Percentiles rank a stretch among this genome's conserved stretches.
Conservation (phyloP, 352 stramenopile genomes). For the Globisporangium megalacanthum region DNA sequence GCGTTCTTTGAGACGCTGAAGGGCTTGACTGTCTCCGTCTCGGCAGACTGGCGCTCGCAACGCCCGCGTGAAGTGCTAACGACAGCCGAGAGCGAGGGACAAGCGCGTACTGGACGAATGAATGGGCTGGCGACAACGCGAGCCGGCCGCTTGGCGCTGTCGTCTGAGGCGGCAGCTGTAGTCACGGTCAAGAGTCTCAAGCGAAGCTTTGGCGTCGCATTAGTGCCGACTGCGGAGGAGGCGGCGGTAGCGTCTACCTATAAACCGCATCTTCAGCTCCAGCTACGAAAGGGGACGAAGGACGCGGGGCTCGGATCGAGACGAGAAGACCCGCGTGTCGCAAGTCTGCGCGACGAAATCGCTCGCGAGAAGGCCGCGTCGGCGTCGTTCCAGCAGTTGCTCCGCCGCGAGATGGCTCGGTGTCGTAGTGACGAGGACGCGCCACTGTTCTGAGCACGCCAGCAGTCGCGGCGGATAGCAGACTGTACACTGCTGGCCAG, state of each 20-base stretch:
- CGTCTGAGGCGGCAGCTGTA: not conserved
- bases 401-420: constrained; percentile 43
- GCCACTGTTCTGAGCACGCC: no score
- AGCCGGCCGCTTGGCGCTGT: not conserved
- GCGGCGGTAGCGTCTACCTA: not conserved
- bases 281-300: not conserved
- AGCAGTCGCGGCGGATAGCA: no score
- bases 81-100: not conserved
- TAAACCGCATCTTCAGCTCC: not conserved
- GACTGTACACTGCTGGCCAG: no score
- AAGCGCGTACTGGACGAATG: not conserved
- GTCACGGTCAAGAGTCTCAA: constrained; percentile 32
- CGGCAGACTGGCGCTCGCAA: constrained; percentile 19
- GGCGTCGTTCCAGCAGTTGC: constrained; percentile 52
- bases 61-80: constrained; percentile 11
- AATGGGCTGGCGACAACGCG: not conserved
- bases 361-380: constrained; percentile 39
- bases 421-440: constrained; percentile 19
- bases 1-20: constrained; percentile 55
- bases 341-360: constrained; percentile 48
- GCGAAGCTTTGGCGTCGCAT: constrained; percentile 25
- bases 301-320: not conserved
- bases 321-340: constrained; percentile 14
- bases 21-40: constrained; percentile 42
- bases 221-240: constrained; percentile 1